phyloP scores from a whole-genome alignment of 257 asterid species.

The Penstemon davidsonii region DNA sequence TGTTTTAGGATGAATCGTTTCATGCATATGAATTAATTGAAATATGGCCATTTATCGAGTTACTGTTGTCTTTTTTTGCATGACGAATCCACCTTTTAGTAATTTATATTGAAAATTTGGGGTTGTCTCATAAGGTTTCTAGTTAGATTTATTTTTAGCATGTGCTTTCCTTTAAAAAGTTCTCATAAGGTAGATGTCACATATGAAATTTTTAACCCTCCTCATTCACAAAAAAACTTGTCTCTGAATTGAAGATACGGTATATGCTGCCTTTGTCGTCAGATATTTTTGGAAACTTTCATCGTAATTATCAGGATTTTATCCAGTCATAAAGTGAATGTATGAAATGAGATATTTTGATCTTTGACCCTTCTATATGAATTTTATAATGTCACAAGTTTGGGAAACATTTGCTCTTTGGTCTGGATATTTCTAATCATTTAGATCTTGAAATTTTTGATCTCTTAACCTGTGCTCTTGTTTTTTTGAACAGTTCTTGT shows the following conservation, averaged over 20 bases:
- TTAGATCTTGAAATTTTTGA: constrained; percentile 9
- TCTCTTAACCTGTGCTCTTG: not conserved
- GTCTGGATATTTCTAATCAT: not conserved
- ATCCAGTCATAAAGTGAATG: not conserved
- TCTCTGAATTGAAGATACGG: not conserved
- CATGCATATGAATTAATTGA: not conserved
- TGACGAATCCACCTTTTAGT: no score
- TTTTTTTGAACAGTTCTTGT: constrained; percentile 65
- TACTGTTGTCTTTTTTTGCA: no score
- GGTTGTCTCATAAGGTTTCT: no score
- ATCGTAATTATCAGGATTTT: not conserved
- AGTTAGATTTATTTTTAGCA: no score
- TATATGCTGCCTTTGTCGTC: not conserved
- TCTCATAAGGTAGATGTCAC: no score
- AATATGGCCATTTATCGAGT: not conserved
- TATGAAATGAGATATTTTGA: not conserved
- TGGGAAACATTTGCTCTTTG: not conserved
- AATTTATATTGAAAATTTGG: no score
- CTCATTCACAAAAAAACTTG: not conserved
- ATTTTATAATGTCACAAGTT: not conserved
- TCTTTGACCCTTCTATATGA: constrained; percentile 1
- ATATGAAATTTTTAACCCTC: no score
- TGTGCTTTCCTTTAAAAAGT: no score
- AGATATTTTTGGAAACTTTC: not conserved
- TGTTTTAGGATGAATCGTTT: not conserved